Evolutionary conservation across 2,329 filamentous ascomycete genomes (phyloP).

Genomic region (Ilyonectria mors-panacis): DNA sequence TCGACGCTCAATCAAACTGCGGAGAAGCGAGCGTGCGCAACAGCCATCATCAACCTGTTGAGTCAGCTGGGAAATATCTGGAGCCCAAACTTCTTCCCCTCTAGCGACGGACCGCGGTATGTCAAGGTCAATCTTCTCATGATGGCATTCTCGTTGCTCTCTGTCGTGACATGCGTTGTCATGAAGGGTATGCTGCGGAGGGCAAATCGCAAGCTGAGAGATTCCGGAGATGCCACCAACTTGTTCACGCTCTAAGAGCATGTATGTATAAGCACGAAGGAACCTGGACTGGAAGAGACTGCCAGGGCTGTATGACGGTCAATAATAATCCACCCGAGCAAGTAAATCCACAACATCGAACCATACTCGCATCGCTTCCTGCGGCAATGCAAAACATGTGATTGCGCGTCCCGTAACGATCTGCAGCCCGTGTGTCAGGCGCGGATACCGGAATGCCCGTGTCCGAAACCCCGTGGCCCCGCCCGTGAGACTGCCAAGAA

Average conservation of each 20-base stretch:
- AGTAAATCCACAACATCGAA: too few relatives aligned
- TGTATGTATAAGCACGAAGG: neutral
- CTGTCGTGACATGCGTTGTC: neutral
- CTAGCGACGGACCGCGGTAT: slow-evolving; percentile 2
- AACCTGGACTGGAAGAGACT: neutral
- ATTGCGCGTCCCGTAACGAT: neutral
- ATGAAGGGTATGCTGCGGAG: slow-evolving; percentile 24
- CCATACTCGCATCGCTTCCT: neutral
- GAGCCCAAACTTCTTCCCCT: slow-evolving; percentile 48
- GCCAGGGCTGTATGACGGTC: neutral
- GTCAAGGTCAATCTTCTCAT: slow-evolving; percentile 17
- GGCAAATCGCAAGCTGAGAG: slow-evolving; percentile 16
- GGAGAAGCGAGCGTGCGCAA: slow-evolving; percentile 51
- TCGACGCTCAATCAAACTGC: slow-evolving; percentile 53
- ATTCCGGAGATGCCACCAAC: slow-evolving; percentile 1
- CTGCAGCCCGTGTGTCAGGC: slow-evolving; percentile 13
- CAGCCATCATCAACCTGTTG: slow-evolving; percentile 42
- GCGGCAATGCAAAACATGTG: neutral
- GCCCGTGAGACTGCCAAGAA: slow-evolving; percentile 10
- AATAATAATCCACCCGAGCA: neutral
- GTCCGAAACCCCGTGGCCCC: slow-evolving; percentile 20
- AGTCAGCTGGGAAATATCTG: slow-evolving; percentile 44
- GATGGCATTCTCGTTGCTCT: slow-evolving; percentile 16
- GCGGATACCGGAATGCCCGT: slow-evolving; percentile 18
- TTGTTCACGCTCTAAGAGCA: slow-evolving; percentile 6